These are phyloP conservation scores for Hypoxylon intermedium DNA, from an alignment of 495 filamentous ascomycete species.

Conservation along the genomic window DNA sequence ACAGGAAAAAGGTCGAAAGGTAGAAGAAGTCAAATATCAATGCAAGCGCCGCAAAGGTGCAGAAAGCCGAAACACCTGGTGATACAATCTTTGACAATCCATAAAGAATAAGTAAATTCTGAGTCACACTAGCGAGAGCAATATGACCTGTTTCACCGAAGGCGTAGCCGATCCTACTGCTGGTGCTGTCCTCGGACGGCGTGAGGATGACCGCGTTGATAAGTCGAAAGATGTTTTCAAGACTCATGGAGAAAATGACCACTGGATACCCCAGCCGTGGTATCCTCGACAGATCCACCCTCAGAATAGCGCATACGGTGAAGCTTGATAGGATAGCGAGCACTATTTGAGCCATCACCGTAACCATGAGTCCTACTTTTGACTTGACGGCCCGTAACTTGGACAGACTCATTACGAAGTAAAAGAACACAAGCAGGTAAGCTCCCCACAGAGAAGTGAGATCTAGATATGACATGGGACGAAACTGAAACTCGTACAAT, in stretches of 20 bases:
- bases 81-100: conserved; percentile 64
- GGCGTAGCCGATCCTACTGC: conserved; percentile 67
- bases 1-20: conserved; percentile 73
- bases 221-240: conserved; percentile 75
- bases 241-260: conserved; percentile 71
- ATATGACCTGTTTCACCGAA: conserved; percentile 73
- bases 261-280: conserved; percentile 70
- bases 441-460: conserved; percentile 63
- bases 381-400: conserved; percentile 73
- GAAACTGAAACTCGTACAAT: conserved; percentile 76
- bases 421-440: conserved; percentile 64
- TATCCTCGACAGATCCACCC: conserved; percentile 66
- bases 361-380: conserved; percentile 67
- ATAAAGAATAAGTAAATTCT: conserved; percentile 66
- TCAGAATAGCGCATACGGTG: conserved; percentile 66
- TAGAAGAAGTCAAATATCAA: conserved; percentile 73
- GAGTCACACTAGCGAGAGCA: conserved; percentile 63
- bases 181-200: conserved; percentile 65
- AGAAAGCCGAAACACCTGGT: conserved; percentile 70
- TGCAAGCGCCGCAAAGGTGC: conserved; percentile 71
- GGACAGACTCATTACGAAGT: conserved; percentile 64
- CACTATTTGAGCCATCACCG: conserved; percentile 68
- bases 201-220: conserved; percentile 74
- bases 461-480: conserved; percentile 67
- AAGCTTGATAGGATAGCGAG: conserved; percentile 72